These are phyloP conservation scores for Cyclotella choctawhatcheeana DNA, from an alignment of 108 stramenopile species.

Conservation along the genomic window DNA sequence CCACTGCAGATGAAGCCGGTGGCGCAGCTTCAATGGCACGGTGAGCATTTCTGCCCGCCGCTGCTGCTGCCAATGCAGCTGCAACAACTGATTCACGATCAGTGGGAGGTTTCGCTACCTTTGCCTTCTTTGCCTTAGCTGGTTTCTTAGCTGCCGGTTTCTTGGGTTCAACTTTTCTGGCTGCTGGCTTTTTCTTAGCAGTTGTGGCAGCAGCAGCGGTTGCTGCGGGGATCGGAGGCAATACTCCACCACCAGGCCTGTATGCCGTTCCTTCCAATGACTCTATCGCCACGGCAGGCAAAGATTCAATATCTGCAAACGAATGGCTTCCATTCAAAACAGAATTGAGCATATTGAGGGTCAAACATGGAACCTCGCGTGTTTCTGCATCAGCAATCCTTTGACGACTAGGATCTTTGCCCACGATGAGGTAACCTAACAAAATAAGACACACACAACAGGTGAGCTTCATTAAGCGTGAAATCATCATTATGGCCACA, in stretches of 20 bases:
- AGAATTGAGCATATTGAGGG: slow-evolving; percentile 30
- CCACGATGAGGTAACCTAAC: slow-evolving; percentile 29
- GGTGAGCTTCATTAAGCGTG: not conserved
- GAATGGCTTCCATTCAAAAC: slow-evolving; percentile 34
- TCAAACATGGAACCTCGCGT: slow-evolving; percentile 26
- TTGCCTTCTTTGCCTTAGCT: slow-evolving; percentile 3
- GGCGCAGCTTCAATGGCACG: slow-evolving; percentile 1
- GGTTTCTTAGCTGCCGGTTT: slow-evolving; percentile 4
- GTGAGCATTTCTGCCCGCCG: not conserved
- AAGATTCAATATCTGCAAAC: slow-evolving; percentile 13
- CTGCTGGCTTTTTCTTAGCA: slow-evolving; percentile 21
- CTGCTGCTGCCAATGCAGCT: slow-evolving; percentile 9
- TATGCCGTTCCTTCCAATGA: slow-evolving; percentile 30
- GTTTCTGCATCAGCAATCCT: slow-evolving; percentile 31
- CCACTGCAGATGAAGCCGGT: not conserved
- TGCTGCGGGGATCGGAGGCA: not conserved
- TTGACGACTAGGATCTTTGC: slow-evolving; percentile 18
- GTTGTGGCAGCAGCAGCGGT: not conserved
- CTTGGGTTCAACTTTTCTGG: not conserved
- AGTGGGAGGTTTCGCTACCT: slow-evolving; percentile 2
- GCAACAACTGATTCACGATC: not conserved
- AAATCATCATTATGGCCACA: not conserved
- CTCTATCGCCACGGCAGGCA: slow-evolving; percentile 19
- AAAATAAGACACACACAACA: not conserved
- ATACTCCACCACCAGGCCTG: slow-evolving; percentile 14